Percentiles rank a stretch among this genome's conserved stretches.
phyloP scores from a whole-genome alignment of 805 yeast species.

The Metschnikowia borealis region DNA sequence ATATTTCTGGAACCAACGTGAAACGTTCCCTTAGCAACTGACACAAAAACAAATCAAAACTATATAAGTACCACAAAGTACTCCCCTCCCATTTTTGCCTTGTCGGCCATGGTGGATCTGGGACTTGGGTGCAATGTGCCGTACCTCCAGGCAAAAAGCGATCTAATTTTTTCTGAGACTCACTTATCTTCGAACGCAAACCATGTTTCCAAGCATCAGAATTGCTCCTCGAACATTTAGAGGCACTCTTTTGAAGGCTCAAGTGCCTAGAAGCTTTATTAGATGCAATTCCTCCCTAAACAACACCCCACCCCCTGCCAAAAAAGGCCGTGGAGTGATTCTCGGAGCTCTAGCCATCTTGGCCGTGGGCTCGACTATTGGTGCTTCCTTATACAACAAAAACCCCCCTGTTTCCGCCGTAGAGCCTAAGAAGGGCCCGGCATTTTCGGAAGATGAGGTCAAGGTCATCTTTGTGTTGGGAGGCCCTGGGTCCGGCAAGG shows the following conservation, averaged over 20 bases:
- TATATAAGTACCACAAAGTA: too few species aligned
- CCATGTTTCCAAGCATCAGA: neutral
- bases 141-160: neutral
- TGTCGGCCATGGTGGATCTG: neutral
- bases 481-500: conserved; percentile 98
- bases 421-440: conserved; percentile 36
- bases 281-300: conserved; percentile 3
- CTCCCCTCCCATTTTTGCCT: neutral
- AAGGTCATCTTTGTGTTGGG: conserved; percentile 89
- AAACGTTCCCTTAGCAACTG: neutral
- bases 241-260: neutral
- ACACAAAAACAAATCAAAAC: neutral
- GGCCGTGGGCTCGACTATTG: conserved; percentile 49
- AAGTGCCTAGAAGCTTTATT: neutral
- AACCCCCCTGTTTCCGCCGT: conserved; percentile 41
- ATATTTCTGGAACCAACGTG: too few species aligned
- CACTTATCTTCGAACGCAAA: neutral
- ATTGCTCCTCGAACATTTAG: neutral
- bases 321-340: conserved; percentile 21
- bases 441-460: conserved; percentile 62
- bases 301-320: conserved; percentile 10
- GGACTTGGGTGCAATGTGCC: neutral
- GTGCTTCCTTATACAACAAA: conserved; percentile 41
- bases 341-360: conserved; percentile 37
- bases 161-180: neutral